phyloP scores from a whole-genome alignment of 202 grass and related monocot species.

The Eragrostis tef region DNA sequence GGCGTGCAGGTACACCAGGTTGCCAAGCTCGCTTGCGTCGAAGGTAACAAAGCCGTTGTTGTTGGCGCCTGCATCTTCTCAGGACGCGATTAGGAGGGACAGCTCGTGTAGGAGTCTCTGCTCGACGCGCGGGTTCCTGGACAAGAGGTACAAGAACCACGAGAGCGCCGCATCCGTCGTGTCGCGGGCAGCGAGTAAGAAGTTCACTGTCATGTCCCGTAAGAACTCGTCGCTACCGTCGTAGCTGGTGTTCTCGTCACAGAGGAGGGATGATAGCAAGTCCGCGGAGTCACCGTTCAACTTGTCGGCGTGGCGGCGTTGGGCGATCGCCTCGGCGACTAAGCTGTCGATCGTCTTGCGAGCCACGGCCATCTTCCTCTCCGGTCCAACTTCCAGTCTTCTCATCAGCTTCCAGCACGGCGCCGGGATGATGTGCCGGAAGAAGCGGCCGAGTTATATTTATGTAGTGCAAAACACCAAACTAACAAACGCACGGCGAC shows the following conservation, averaged over 20 bases:
- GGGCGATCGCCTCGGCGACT: constrained; percentile 45
- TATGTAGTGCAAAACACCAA: too few relatives aligned
- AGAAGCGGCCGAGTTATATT: constrained; percentile 8
- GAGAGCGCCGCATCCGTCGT: constrained; percentile 63
- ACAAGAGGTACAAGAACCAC: constrained; percentile 77
- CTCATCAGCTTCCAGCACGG: constrained; percentile 66
- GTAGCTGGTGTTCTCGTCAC: background rate
- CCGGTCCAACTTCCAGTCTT: constrained; percentile 46
- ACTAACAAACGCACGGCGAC: too few relatives aligned
- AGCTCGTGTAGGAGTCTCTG: constrained; percentile 59
- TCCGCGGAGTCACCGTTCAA: constrained; percentile 26
- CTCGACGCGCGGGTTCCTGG: constrained; percentile 62
- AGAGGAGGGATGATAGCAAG: constrained; percentile 72
- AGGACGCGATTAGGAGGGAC: constrained; percentile 37
- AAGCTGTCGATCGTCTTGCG: constrained; percentile 61
- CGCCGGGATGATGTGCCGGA: constrained; percentile 57
- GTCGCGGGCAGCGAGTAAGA: constrained; percentile 74
- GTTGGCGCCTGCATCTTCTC: background rate
- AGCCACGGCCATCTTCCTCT: constrained; percentile 60
- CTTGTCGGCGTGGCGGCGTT: constrained; percentile 32
- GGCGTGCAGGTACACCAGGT: constrained; percentile 67
- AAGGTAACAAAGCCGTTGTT: constrained; percentile 43
- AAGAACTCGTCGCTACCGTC: constrained; percentile 49
- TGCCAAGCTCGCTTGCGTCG: constrained; percentile 45
- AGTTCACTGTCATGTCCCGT: constrained; percentile 64